Conservation (phyloP, 2,329 filamentous ascomycete genomes). For the Leptodontidium sp. region DNA sequence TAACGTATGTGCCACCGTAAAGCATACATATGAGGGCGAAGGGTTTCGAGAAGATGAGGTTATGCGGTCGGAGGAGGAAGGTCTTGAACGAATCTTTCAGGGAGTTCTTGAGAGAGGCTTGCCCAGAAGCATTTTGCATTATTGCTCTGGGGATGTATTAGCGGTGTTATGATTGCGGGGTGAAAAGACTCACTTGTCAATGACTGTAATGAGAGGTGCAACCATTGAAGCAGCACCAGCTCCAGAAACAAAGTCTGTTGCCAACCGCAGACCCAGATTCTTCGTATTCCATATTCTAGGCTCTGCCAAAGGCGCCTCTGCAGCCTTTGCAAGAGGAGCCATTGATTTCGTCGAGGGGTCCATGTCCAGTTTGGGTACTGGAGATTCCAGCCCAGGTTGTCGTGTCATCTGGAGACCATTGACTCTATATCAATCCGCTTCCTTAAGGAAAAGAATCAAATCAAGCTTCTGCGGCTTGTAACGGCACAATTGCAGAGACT, state of each 20-base stretch:
- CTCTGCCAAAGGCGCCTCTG: conserved; percentile 33
- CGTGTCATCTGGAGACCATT: conserved; percentile 35
- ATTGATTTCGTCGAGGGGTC: conserved; percentile 23
- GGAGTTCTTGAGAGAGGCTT: conserved; percentile 65
- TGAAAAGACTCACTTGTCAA: conserved; percentile 72
- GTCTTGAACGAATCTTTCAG: conserved; percentile 64
- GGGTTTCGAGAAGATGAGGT: conserved; percentile 69
- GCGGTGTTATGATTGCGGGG: conserved; percentile 18
- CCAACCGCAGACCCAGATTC: conserved; percentile 71
- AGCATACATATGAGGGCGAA: conserved; percentile 75
- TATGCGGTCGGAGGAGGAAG: conserved; percentile 67
- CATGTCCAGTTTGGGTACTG: conserved; percentile 28
- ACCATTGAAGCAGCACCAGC: conserved; percentile 77
- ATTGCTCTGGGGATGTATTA: conserved; percentile 63
- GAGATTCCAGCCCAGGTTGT: conserved; percentile 32
- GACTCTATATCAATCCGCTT: conserved; percentile 13
- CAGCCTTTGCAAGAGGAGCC: conserved; percentile 27
- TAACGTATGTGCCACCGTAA: conserved; percentile 90
- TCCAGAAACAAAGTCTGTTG: conserved; percentile 74
- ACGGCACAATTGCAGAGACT: conserved; percentile 16
- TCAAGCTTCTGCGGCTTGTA: background rate
- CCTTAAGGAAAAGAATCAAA: background rate
- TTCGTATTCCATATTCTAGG: conserved; percentile 74
- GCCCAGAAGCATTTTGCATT: conserved; percentile 82
- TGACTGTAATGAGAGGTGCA: conserved; percentile 85